Evolutionary conservation across 768 basidiomycete genomes (phyloP).

Genomic region (Tricholoma saponaceum): DNA sequence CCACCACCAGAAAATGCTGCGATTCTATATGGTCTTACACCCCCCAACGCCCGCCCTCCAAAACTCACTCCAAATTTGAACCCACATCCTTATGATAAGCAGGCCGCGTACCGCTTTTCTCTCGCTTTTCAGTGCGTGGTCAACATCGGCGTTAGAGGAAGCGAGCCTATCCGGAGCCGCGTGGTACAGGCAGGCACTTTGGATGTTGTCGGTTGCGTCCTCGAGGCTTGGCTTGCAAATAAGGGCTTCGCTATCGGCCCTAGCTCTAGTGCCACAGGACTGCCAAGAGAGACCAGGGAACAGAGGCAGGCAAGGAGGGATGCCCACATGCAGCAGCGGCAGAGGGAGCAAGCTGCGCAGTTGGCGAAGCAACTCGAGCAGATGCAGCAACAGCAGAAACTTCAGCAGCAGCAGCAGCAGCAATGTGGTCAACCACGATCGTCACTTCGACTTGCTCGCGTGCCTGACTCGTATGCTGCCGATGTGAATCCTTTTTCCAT

Average conservation of each 20-base stretch:
- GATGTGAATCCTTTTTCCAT: neutral
- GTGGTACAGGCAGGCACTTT: conserved; percentile 94
- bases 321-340: conserved; percentile 50
- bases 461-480: neutral
- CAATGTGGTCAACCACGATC: neutral
- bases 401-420: conserved; percentile 10
- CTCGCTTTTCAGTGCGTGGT: conserved; percentile 96
- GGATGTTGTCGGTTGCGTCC: conserved; percentile 89
- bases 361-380: conserved; percentile 55
- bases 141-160: conserved; percentile 96
- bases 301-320: conserved; percentile 61
- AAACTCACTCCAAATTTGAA: conserved; percentile 60
- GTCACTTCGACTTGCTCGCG: neutral
- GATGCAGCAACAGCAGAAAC: conserved; percentile 47
- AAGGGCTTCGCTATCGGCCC: conserved; percentile 87
- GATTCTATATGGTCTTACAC: conserved; percentile 72
- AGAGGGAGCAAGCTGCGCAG: conserved; percentile 57
- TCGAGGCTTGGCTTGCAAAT: conserved; percentile 89
- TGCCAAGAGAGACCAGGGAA: conserved; percentile 72
- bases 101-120: conserved; percentile 83
- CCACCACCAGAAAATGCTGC: conserved; percentile 79
- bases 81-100: conserved; percentile 70
- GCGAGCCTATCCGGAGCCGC: conserved; percentile 82
- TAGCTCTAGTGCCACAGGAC: conserved; percentile 68
- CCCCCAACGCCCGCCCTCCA: conserved; percentile 54